Evolutionary conservation across 1,284 basidiomycete species (phyloP), one percentile per base, ranked within the genome.

Genomic region (Sporisorium sorghi): DNA sequence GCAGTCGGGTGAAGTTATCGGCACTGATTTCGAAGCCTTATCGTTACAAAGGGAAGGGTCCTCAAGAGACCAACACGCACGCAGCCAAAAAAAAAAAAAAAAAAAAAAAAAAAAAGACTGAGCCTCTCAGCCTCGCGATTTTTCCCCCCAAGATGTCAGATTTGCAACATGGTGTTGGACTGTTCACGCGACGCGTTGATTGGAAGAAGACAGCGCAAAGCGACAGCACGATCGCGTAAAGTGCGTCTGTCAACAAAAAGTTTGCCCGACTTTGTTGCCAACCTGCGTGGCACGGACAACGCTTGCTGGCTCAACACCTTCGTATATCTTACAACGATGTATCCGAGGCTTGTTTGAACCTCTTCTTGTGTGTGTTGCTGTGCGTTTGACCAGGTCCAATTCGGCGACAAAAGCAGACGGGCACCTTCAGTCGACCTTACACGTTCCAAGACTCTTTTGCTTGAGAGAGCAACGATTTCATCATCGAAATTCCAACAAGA

Each of bases 181-280:
- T 33, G 30, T 23, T 48, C 58, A 43, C 58, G 58, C 52, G 58
- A 61, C 58, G 58, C 58, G 58, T 52, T 44, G 49, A 37, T 28
- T 40, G 50, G 15, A 39, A 51, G 35, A 51, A 51, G 30, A 21
- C n/a, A 24, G 14, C 15, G 23, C 23, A 24, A 10, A 33, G 21
- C 14, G 37, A 19, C 19, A 39, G n/a, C 26, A 40, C 14, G 17
- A 17, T 14, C 47, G 56, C 47, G 47, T 49, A 58, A 37, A 49
- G 56, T 50, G 56, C 15, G 17, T n/a, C 9, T n/a, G 15, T 44
- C n/a, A 9, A n/a, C 37, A 9, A 40, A 5, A 14, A 40, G 14
- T 5, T 40, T n/a, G 37, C 14, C n/a, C 11, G 35, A 10, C n/a
- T n/a, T n/a, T n/a, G n/a, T n/a, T n/a, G n/a, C n/a, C n/a, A n/a